Conservation (phyloP, 2,329 filamentous ascomycete species). For the Aureobasidium sp. region DNA sequence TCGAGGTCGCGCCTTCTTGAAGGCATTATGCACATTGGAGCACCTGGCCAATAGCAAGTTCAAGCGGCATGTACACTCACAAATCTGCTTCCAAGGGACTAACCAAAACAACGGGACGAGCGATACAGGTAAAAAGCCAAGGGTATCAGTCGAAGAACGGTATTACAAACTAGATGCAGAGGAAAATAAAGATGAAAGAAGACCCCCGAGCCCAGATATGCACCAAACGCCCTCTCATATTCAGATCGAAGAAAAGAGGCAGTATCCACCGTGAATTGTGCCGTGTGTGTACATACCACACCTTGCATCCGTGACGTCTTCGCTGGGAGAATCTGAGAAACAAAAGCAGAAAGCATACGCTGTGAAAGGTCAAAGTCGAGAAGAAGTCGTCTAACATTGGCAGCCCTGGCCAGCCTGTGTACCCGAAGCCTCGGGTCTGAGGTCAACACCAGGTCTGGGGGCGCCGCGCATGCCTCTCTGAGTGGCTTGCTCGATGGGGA, state of each 20-base stretch:
- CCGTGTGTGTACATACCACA: not conserved
- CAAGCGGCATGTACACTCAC: not conserved
- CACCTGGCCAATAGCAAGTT: not conserved
- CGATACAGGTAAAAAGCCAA: not conserved
- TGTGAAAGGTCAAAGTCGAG: not conserved
- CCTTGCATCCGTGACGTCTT: conserved; percentile 4
- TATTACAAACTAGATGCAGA: conserved; percentile 16
- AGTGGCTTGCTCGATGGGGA: conserved; percentile 93
- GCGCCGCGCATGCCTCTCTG: conserved; percentile 69
- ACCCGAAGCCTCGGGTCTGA: conserved; percentile 56
- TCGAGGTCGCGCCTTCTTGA: not conserved
- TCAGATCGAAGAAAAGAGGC: conserved; percentile 11
- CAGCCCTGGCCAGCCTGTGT: conserved; percentile 52
- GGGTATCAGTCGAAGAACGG: conserved; percentile 11
- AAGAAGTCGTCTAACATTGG: conserved; percentile 49
- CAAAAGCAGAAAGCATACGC: conserved; percentile 4
- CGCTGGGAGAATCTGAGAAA: not conserved
- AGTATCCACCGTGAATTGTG: conserved; percentile 7
- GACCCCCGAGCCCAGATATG: conserved; percentile 13
- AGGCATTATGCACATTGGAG: not conserved
- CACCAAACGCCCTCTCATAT: conserved; percentile 16
- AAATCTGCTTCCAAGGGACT: not conserved
- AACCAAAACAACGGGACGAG: not conserved
- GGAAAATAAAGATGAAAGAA: conserved; percentile 6
- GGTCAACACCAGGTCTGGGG: conserved; percentile 58